Evolutionary conservation across 495 filamentous ascomycete genomes (phyloP).

Genomic region (Penicillium malachiteum): DNA sequence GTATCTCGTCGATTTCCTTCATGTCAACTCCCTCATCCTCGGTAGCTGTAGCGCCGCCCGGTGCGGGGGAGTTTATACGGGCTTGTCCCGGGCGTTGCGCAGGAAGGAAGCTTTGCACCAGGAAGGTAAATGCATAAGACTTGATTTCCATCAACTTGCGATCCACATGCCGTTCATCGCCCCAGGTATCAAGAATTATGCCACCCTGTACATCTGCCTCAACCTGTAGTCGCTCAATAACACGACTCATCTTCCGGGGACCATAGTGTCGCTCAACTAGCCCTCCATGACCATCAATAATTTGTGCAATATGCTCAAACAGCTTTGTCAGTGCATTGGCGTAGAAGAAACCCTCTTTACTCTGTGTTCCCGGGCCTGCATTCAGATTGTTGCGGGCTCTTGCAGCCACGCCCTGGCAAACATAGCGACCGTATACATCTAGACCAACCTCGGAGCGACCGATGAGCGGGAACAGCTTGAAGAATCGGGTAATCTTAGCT

Average conservation of each 20-base stretch:
- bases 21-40: slow-evolving; percentile 94
- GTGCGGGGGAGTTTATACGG: slow-evolving; percentile 64
- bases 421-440: slow-evolving; percentile 92
- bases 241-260: slow-evolving; percentile 85
- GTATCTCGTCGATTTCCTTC: slow-evolving; percentile 84
- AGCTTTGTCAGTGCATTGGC: slow-evolving; percentile 85
- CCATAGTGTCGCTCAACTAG: slow-evolving; percentile 95
- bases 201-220: slow-evolving; percentile 98
- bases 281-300: slow-evolving; percentile 85
- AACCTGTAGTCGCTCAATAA: slow-evolving; percentile 88
- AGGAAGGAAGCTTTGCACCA: slow-evolving; percentile 90
- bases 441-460: slow-evolving; percentile 84
- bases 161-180: slow-evolving; percentile 80
- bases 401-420: slow-evolving; percentile 87
- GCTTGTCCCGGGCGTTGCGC: slow-evolving; percentile 58
- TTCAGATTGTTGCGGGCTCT: slow-evolving; percentile 79
- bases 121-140: slow-evolving; percentile 93
- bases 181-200: slow-evolving; percentile 92
- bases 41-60: slow-evolving; percentile 47
- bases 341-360: slow-evolving; percentile 80
- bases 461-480: slow-evolving; percentile 96
- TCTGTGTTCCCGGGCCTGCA: slow-evolving; percentile 56
- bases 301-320: slow-evolving; percentile 96
- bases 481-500: slow-evolving; percentile 87
- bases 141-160: slow-evolving; percentile 89